Base-by-base conservation (phyloP, 352 stramenopile species). In the Phytophthora capsici region DNA sequence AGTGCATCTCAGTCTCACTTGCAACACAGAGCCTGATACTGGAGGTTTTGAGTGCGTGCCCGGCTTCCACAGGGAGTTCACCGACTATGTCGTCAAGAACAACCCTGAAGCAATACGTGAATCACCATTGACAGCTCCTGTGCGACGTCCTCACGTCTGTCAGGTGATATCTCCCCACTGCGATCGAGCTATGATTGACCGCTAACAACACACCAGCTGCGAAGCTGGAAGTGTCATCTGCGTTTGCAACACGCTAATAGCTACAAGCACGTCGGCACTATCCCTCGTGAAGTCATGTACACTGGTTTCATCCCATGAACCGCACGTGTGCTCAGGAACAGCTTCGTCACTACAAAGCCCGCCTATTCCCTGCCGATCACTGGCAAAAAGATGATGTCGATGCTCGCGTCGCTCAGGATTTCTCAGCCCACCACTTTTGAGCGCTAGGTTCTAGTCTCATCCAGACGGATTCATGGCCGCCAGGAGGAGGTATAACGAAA, bases 51-150 rank as follows among this genome's bases (percentile, higher is more conserved):
- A 97, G 71, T 88, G 78, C 41, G 88, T 93, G 0, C 78, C 71
- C 1, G 89, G 89, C 12, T 97, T 96, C 67, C 90, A 97, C 75
- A 91, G 82, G 36, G 82, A 94, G 57, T 97, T 97, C 58, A 48
- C 74, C 4, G 40, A 57, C 16, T 96, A 95, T 47, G 90, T 82
- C 16, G 48, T 63, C 1, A 59, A 67, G 26, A 43, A 73, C 0
- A 57, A 76, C 9, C 30, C 48, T n/a, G 52, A 69, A 37, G 34
- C 26, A 4, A 52, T 57, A 3, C 41, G 56, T 5, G 60, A 73
- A 12, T 25, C 66, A 2, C 37, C 49, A 2, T 47, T 63, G 19
- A 69, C 52, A 32, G 46, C 63, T 7, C 57, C 48, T 2, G 23
- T 72, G 1, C 48, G 63, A 22, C 83, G 80, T 28, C 80, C 85